Conservation (phyloP, 108 stramenopile genomes). For the Cyclotella cryptica region DNA sequence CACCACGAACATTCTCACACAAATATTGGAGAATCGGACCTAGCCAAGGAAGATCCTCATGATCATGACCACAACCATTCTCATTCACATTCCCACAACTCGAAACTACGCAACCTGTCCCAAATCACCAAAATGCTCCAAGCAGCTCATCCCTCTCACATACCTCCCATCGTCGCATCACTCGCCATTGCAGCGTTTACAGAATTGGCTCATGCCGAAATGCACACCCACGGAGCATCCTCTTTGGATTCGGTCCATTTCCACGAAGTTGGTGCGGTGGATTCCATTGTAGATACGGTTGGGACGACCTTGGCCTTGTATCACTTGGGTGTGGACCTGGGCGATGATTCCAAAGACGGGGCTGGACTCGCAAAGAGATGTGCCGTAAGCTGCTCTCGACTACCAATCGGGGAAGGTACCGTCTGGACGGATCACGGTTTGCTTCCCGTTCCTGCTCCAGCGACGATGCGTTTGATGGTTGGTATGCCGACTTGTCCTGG, state of each 20-base stretch:
- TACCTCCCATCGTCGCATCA: constrained; percentile 70
- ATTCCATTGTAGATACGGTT: constrained; percentile 93
- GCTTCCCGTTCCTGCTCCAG: constrained; percentile 94
- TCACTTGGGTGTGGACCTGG: constrained; percentile 68
- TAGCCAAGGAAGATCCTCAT: constrained; percentile 8
- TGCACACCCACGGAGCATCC: constrained; percentile 80
- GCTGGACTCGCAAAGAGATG: constrained; percentile 10
- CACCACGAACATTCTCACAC: constrained; percentile 30
- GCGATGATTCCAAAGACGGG: constrained; percentile 4
- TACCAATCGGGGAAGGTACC: constrained; percentile 90
- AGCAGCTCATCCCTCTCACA: constrained; percentile 56
- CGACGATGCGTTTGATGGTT: constrained; percentile 86
- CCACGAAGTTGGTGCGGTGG: constrained; percentile 94
- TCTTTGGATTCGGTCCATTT: constrained; percentile 87
- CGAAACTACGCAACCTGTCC: constrained; percentile 83
- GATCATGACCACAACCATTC: constrained; percentile 35
- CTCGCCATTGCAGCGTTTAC: constrained; percentile 82
- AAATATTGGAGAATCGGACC: background rate
- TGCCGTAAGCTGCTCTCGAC: constrained; percentile 71
- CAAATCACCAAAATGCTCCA: constrained; percentile 78
- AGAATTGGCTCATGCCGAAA: constrained; percentile 88
- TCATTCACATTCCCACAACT: constrained; percentile 28
- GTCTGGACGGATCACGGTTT: constrained; percentile 94
- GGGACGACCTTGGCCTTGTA: constrained; percentile 87
- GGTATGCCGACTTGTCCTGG: constrained; percentile 89